Percentiles rank a stretch among this genome's conserved stretches.
These are phyloP conservation scores for Choiromyces venosus DNA, from an alignment of 495 filamentous ascomycete genomes.

Conservation along the genomic window DNA sequence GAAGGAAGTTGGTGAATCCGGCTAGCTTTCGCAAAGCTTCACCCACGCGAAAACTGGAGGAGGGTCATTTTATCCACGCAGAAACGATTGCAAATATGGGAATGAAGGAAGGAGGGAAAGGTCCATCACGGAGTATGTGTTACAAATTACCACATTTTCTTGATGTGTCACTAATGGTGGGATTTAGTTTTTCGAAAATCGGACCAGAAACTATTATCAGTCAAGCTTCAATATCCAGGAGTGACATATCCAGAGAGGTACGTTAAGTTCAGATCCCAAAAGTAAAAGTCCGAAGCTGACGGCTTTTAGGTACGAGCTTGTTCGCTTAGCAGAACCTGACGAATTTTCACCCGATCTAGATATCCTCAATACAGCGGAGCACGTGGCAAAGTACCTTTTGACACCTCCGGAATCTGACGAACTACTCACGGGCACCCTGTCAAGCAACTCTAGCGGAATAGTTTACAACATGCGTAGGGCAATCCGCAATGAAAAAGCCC, in stretches of 20 bases:
- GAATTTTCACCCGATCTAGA: conserved; percentile 82
- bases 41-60: conserved; percentile 17
- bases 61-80: conserved; percentile 36
- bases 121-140: conserved; percentile 31
- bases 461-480: conserved; percentile 49
- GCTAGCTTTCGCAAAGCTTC: conserved; percentile 35
- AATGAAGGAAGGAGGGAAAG: conserved; percentile 27
- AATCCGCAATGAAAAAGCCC: conserved; percentile 57
- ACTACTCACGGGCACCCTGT: conserved; percentile 66
- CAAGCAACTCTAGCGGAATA: conserved; percentile 66
- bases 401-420: conserved; percentile 57
- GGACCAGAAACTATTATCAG: conserved; percentile 46
- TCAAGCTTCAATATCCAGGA: conserved; percentile 68
- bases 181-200: conserved; percentile 36
- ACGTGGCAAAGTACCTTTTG: conserved; percentile 68
- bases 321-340: conserved; percentile 64
- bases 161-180: conserved; percentile 16
- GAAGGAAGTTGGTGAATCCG: conserved; percentile 34
- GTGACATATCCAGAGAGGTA: conserved; percentile 63
- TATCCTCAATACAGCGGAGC: conserved; percentile 71
- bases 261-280: conserved; percentile 16
- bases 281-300: conserved; percentile 6
- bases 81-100: conserved; percentile 37
- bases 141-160: conserved; percentile 3
- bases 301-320: conserved; percentile 57